A percentile compares a stretch with the other conserved stretches of the same genome.
Evolutionary conservation across 306 rosid species (phyloP).

Genomic region (Oemleria cerasiformis): DNA sequence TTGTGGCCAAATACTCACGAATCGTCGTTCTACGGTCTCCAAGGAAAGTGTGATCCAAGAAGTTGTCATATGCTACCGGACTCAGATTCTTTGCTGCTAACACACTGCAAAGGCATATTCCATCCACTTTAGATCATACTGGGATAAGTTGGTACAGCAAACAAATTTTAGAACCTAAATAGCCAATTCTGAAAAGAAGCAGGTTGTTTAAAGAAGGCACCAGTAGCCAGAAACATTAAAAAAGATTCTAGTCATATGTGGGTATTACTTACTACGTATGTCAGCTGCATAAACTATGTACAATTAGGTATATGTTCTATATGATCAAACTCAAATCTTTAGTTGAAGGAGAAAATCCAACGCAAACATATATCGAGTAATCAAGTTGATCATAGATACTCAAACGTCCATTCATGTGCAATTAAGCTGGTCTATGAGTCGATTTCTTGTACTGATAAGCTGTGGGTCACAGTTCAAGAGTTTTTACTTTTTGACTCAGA

Average conservation of each 20-base stretch:
- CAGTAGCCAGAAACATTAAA: too few species aligned
- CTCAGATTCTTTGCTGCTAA: conserved; percentile 80
- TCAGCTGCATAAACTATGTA: neutral
- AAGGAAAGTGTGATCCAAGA: conserved; percentile 86
- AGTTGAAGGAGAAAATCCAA: neutral
- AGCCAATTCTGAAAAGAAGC: neutral
- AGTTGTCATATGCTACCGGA: conserved; percentile 60
- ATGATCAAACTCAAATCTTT: neutral
- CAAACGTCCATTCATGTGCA: neutral
- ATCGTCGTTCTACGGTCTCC: conserved; percentile 89
- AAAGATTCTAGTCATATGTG: too few species aligned
- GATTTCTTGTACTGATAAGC: neutral
- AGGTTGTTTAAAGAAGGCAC: neutral
- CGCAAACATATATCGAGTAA: neutral
- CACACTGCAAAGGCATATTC: conserved; percentile 46
- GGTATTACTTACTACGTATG: too few species aligned
- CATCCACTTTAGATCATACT: conserved; percentile 7
- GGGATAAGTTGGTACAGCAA: conserved; percentile 19
- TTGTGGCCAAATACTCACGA: conserved; percentile 59
- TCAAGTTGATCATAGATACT: neutral
- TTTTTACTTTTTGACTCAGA: neutral
- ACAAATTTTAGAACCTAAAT: neutral
- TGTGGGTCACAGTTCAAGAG: neutral
- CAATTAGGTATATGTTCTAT: neutral
- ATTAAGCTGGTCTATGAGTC: neutral